A percentile compares a stretch with the other conserved stretches of the same genome.
phyloP scores from a whole-genome alignment of 345 rosid species.

The Eucalyptus tenuipes region DNA sequence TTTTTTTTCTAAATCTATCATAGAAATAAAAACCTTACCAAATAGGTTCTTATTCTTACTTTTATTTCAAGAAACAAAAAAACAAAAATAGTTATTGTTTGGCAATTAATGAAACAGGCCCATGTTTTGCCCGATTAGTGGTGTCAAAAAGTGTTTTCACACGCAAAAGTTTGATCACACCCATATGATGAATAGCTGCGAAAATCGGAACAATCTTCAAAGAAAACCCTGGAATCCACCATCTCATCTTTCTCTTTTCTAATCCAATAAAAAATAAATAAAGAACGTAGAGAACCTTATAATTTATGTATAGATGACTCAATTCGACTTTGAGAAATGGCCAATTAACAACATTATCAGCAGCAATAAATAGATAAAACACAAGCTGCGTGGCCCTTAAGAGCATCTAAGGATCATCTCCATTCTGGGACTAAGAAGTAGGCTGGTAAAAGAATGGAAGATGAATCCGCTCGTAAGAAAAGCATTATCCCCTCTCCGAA shows the following conservation, averaged over 20 bases:
- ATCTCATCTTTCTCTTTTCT: not conserved
- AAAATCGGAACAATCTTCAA: not conserved
- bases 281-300: not conserved
- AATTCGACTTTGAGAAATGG: not conserved
- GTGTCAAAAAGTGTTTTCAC: not conserved
- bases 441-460: not conserved
- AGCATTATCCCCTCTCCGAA: not conserved
- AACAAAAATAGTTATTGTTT: too few relatives aligned
- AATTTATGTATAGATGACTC: not conserved
- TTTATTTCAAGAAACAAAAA: too few relatives aligned
- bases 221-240: not conserved
- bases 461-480: not conserved
- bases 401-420: not conserved
- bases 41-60: too few relatives aligned
- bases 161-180: not conserved
- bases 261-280: not conserved
- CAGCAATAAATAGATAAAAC: not conserved
- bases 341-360: not conserved
- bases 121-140: not conserved
- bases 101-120: too few relatives aligned
- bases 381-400: not conserved
- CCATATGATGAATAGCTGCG: not conserved
- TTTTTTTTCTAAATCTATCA: too few relatives aligned
- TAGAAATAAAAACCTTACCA: too few relatives aligned
- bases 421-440: not conserved